Conservation (phyloP, 352 stramenopile species). For the Salisapilia sapeloensis region DNA sequence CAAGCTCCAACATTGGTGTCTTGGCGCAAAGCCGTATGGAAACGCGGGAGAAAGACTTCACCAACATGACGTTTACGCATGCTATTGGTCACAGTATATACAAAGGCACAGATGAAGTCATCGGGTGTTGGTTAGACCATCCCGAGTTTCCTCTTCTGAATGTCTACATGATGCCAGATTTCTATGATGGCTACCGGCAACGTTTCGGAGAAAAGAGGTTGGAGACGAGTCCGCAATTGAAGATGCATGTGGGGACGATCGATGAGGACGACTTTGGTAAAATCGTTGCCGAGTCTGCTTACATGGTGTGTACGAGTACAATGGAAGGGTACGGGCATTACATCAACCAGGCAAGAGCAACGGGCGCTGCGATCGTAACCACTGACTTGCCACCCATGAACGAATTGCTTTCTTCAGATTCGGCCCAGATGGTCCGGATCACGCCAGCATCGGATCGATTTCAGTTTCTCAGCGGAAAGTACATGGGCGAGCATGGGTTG, state of each 20-base stretch:
- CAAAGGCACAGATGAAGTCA: slow-evolving; percentile 25
- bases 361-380: slow-evolving; percentile 22
- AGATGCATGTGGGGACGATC: slow-evolving; percentile 17
- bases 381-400: slow-evolving; percentile 44
- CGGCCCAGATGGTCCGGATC: slow-evolving; percentile 20
- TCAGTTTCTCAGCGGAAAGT: slow-evolving; percentile 29
- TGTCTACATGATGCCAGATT: slow-evolving; percentile 24
- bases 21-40: slow-evolving; percentile 10
- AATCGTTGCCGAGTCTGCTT: slow-evolving; percentile 26
- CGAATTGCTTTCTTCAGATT: slow-evolving; percentile 26
- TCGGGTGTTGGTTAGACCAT: slow-evolving; percentile 36
- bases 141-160: slow-evolving; percentile 28
- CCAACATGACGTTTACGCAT: slow-evolving; percentile 23
- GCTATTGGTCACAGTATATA: slow-evolving; percentile 27
- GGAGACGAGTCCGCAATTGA: slow-evolving; percentile 5
- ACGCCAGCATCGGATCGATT: slow-evolving; percentile 10
- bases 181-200: slow-evolving; percentile 15
- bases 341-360: slow-evolving; percentile 46
- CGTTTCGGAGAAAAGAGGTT: slow-evolving; percentile 13
- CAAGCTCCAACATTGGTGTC: slow-evolving; percentile 24
- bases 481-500: slow-evolving; percentile 29
- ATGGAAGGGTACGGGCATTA: slow-evolving; percentile 55
- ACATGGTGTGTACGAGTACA: slow-evolving; percentile 40
- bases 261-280: slow-evolving; percentile 20
- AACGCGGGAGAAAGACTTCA: slow-evolving; percentile 27